Conservation (phyloP, 2,329 filamentous ascomycete genomes). For the Apiospora hydei region DNA sequence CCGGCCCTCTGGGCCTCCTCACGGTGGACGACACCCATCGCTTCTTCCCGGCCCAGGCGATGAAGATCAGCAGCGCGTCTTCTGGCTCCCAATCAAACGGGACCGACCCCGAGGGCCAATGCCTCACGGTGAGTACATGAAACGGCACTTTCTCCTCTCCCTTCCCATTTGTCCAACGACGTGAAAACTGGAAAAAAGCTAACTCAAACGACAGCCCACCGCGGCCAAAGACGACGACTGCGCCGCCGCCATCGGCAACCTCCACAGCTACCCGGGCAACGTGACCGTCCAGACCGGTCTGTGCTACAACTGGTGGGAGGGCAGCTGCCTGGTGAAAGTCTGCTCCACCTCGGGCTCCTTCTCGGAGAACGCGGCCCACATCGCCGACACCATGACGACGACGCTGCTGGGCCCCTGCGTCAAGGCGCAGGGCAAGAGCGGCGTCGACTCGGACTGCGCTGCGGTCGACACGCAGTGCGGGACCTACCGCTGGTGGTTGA, state of each 20-base stretch:
- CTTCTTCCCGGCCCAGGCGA: background rate
- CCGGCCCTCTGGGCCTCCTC: background rate
- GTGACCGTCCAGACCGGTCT: background rate
- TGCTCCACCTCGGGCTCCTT: background rate
- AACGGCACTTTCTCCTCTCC: background rate
- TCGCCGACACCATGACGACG: background rate
- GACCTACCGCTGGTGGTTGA: slow-evolving; percentile 11
- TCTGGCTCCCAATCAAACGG: background rate
- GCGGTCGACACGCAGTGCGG: background rate
- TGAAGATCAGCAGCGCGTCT: background rate
- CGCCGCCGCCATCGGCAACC: background rate
- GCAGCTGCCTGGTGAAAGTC: slow-evolving; percentile 17
- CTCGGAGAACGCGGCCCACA: background rate
- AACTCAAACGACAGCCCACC: background rate
- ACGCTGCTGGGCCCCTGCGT: background rate
- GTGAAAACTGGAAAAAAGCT: background rate
- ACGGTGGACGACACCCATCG: background rate
- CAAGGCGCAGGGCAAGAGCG: background rate
- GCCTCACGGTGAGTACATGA: background rate
- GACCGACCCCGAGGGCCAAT: background rate
- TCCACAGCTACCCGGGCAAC: background rate
- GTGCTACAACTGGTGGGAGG: slow-evolving; percentile 14
- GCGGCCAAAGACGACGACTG: slow-evolving; percentile 3
- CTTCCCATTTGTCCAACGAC: too few relatives aligned
- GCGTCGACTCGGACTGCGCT: background rate